phyloP scores from a whole-genome alignment of 805 yeast genomes.

The Starmerella davenportii region DNA sequence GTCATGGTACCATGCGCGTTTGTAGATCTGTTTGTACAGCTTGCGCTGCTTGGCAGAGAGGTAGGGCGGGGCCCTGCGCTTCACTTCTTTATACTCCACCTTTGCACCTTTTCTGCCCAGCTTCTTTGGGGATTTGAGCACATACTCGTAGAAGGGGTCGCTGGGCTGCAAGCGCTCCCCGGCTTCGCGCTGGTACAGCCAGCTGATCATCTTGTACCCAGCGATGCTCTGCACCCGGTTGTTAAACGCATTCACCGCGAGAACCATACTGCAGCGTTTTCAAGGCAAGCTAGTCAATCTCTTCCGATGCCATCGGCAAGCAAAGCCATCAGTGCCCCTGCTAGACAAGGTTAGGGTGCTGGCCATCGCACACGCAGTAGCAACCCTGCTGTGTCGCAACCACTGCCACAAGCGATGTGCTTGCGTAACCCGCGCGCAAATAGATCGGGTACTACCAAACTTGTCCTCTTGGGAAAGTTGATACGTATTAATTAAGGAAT shows the following conservation, averaged over 20 bases:
- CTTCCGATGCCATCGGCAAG: too few relatives aligned
- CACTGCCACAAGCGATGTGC: too few relatives aligned
- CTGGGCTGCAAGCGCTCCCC: conserved; percentile 45
- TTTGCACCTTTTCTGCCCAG: conserved; percentile 20
- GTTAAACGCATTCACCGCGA: conserved; percentile 7
- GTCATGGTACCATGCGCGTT: conserved; percentile 76
- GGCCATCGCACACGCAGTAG: too few relatives aligned
- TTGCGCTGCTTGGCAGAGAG: conserved; percentile 42
- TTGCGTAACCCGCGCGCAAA: too few relatives aligned
- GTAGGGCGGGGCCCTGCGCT: conserved; percentile 32
- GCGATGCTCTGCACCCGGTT: conserved; percentile 31
- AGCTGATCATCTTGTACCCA: conserved; percentile 39
- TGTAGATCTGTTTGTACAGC: conserved; percentile 53
- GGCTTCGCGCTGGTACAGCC: conserved; percentile 45
- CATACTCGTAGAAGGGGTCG: conserved; percentile 21
- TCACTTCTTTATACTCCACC: conserved; percentile 30
- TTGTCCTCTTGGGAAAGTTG: too few relatives aligned
- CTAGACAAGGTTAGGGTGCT: too few relatives aligned
- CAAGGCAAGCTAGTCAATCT: too few relatives aligned
- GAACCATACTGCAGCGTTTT: too few relatives aligned
- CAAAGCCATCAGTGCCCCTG: too few relatives aligned
- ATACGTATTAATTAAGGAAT: too few relatives aligned
- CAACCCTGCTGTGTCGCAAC: too few relatives aligned
- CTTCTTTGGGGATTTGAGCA: conserved; percentile 28
- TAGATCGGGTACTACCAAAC: too few relatives aligned